These are phyloP conservation scores for Amphirosellinia nigrospora DNA, from an alignment of 495 filamentous ascomycete species.

Conservation along the genomic window DNA sequence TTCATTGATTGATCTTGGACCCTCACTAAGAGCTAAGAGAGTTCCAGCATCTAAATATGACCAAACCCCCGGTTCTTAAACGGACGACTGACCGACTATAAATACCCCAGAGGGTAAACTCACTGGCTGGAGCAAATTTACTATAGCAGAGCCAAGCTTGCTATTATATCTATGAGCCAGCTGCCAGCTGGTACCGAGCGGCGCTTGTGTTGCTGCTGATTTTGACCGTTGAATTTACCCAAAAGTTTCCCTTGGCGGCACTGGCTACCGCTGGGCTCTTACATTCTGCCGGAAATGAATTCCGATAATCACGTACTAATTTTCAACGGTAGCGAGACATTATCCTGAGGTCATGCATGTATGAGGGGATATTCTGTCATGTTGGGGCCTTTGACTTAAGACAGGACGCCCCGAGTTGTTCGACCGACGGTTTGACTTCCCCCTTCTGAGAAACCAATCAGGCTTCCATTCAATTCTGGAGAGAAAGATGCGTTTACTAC, in stretches of 20 bases:
- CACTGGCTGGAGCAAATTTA: not conserved
- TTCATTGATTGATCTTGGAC: no score
- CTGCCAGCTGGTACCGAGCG: no score
- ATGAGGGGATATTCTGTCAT: not conserved
- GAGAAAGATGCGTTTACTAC: conserved; percentile 15
- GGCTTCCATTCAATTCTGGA: not conserved
- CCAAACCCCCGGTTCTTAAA: no score
- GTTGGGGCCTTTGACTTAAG: not conserved
- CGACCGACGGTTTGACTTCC: not conserved
- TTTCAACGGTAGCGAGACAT: conserved; percentile 12
- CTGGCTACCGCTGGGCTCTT: conserved; percentile 10
- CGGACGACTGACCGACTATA: no score
- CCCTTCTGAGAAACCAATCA: not conserved
- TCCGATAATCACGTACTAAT: not conserved
- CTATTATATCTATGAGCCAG: not conserved
- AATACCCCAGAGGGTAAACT: not conserved
- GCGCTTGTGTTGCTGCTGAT: no score
- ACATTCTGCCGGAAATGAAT: conserved; percentile 39
- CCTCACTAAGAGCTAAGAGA: no score
- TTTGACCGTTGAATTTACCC: conserved; percentile 17
- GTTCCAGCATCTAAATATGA: no score
- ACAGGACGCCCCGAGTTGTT: not conserved
- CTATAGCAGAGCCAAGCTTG: no score
- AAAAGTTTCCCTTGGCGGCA: conserved; percentile 2
- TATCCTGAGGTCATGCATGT: conserved; percentile 9